phyloP scores from a whole-genome alignment of 2,329 filamentous ascomycete species.

The Calonectria leucothoes region DNA sequence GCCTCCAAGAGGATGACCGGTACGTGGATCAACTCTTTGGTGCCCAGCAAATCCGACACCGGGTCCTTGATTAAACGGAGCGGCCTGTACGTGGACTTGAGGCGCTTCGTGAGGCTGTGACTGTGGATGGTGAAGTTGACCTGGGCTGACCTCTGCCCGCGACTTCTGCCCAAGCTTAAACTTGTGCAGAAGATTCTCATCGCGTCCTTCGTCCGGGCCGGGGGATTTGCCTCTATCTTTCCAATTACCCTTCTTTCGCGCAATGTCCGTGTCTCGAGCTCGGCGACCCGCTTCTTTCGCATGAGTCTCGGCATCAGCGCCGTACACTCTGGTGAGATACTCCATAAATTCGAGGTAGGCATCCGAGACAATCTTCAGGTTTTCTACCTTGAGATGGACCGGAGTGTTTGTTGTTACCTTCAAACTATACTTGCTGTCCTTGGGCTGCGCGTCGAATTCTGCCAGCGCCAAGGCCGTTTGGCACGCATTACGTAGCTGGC shows the following conservation, averaged over 20 bases:
- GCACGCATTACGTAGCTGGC: slow-evolving; percentile 32
- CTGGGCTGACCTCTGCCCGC: neutral
- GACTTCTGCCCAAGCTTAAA: neutral
- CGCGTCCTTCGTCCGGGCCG: neutral
- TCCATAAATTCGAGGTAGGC: neutral
- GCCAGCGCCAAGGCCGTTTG: slow-evolving; percentile 22
- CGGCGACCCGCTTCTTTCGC: neutral
- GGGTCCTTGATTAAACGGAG: too few species aligned
- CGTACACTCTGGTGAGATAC: neutral
- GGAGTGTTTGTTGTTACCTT: neutral
- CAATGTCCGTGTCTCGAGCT: neutral
- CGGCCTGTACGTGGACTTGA: neutral
- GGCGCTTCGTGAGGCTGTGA: neutral
- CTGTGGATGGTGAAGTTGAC: neutral
- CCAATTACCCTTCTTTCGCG: neutral
- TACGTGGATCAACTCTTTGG: neutral
- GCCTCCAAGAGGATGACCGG: neutral
- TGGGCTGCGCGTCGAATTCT: slow-evolving; percentile 20
- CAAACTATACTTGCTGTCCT: neutral
- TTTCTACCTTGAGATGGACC: neutral
- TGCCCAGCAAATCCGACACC: neutral
- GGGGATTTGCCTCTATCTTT: neutral
- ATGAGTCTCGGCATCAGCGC: neutral
- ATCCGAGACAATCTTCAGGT: neutral
- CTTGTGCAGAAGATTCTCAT: neutral